These are phyloP conservation scores for Leishmania tarentolae DNA, from an alignment of 208 protist genomes.

Conservation along the genomic window DNA sequence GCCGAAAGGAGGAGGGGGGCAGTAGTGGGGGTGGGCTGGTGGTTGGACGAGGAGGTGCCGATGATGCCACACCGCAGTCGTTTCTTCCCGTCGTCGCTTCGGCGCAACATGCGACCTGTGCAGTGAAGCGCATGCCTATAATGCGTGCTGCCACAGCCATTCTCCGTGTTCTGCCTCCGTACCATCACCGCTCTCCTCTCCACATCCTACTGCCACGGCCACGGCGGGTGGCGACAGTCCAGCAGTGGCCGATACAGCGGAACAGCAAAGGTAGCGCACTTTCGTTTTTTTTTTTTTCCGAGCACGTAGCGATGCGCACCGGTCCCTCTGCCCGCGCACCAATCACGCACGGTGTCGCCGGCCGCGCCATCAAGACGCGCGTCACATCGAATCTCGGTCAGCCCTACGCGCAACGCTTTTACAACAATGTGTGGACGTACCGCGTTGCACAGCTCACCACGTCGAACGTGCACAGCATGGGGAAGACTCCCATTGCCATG, in stretches of 20 bases:
- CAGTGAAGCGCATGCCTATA: too few species aligned
- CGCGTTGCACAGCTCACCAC: conserved; percentile 85
- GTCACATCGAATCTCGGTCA: conserved; percentile 73
- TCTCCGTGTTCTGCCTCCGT: background rate
- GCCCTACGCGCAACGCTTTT: conserved; percentile 67
- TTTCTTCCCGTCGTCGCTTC: too few species aligned
- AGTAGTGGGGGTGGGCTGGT: background rate
- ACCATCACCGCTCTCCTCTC: background rate
- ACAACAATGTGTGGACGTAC: conserved; percentile 81
- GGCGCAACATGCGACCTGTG: too few species aligned
- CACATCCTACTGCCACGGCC: background rate
- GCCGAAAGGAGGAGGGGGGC: too few species aligned
- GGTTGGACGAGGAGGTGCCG: background rate
- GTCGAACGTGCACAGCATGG: conserved; percentile 67
- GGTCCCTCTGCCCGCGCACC: conserved; percentile 5
- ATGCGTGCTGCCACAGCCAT: background rate
- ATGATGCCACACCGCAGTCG: too few species aligned
- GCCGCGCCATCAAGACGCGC: conserved; percentile 71
- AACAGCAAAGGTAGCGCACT: background rate
- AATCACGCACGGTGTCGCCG: conserved; percentile 50
- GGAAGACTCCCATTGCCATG: conserved; percentile 55
- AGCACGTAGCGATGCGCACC: background rate
- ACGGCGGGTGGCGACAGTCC: background rate
- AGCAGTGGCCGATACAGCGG: background rate
- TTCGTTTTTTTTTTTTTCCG: too few species aligned